phyloP scores from a whole-genome alignment of 495 filamentous ascomycete species.

The Aspergillus avenaceus region DNA sequence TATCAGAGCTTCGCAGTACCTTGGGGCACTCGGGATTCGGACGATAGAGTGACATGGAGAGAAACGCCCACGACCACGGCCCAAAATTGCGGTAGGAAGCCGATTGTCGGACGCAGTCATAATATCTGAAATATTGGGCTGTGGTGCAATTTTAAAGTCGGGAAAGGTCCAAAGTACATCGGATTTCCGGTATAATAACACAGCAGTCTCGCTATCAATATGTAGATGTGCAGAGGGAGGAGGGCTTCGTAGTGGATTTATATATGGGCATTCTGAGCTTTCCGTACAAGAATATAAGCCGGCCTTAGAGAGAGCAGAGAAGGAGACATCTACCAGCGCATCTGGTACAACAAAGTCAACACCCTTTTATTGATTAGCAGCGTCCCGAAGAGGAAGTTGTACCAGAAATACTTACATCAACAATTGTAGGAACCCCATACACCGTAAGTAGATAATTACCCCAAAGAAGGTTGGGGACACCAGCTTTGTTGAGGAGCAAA shows the following conservation, averaged over 20 bases:
- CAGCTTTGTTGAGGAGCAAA: not conserved
- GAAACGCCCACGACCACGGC: constrained; percentile 25
- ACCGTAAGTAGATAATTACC: constrained; percentile 1
- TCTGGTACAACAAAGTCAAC: not conserved
- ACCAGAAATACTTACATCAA: not conserved
- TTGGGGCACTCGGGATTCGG: constrained; percentile 17
- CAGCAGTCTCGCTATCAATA: constrained; percentile 17
- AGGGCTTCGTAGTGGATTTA: not conserved
- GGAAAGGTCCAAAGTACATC: constrained; percentile 21
- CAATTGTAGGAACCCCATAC: not conserved
- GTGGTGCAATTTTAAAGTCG: constrained; percentile 7
- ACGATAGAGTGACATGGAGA: constrained; percentile 7
- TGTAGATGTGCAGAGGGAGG: constrained; percentile 17
- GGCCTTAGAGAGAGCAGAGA: not conserved
- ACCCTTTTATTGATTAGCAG: not conserved
- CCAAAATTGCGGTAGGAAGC: constrained; percentile 16
- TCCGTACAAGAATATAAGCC: not conserved
- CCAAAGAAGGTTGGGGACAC: not conserved
- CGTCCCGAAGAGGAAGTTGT: not conserved
- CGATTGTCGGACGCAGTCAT: constrained; percentile 14
- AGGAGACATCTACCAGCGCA: not conserved
- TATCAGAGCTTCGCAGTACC: constrained; percentile 23
- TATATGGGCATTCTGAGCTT: constrained; percentile 7
- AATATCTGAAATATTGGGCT: constrained; percentile 3
- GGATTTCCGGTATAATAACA: constrained; percentile 21